A percentile compares a stretch with the other conserved stretches of the same genome.
phyloP scores from a whole-genome alignment of 352 stramenopile species.

The Plasmopara viticola region DNA sequence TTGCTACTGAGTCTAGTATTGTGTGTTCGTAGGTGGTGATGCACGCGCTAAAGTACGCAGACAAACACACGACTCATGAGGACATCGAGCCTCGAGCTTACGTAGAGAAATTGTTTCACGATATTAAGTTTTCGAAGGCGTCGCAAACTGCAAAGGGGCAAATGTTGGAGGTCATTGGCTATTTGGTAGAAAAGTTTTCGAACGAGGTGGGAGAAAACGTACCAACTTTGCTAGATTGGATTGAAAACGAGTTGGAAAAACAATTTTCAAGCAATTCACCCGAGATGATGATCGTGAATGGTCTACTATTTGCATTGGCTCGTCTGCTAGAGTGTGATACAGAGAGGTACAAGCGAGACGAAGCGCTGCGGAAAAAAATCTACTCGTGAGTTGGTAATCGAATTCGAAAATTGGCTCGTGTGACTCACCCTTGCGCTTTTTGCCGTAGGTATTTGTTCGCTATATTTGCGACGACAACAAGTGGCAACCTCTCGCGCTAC shows the following conservation, averaged over 20 bases:
- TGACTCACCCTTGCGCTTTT: conserved; percentile 2
- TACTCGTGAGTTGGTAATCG: conserved; percentile 44
- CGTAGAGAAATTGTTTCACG: conserved; percentile 64
- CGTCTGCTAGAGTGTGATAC: conserved; percentile 46
- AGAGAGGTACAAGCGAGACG: conserved; percentile 36
- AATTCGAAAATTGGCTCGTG: background rate
- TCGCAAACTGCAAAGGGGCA: conserved; percentile 65
- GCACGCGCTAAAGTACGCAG: conserved; percentile 43
- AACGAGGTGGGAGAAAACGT: conserved; percentile 24
- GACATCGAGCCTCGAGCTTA: conserved; percentile 50
- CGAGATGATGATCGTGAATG: conserved; percentile 73
- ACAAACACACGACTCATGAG: conserved; percentile 26
- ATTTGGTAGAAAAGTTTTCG: conserved; percentile 50
- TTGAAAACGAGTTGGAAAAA: conserved; percentile 65
- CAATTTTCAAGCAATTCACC: conserved; percentile 59
- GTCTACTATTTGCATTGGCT: conserved; percentile 53
- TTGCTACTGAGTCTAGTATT: conserved; percentile 1
- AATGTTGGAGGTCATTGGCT: conserved; percentile 58
- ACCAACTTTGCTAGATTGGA: conserved; percentile 45
- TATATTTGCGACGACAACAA: conserved; percentile 51
- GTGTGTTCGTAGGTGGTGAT: conserved; percentile 39
- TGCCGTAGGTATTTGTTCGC: conserved; percentile 47
- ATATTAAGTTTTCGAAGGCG: conserved; percentile 69
- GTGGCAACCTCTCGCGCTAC: conserved; percentile 57
- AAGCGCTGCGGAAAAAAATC: conserved; percentile 41